Percentiles rank a stretch among this genome's conserved stretches.
phyloP scores from a whole-genome alignment of 345 rosid species.

The Bruguiera parviflora region DNA sequence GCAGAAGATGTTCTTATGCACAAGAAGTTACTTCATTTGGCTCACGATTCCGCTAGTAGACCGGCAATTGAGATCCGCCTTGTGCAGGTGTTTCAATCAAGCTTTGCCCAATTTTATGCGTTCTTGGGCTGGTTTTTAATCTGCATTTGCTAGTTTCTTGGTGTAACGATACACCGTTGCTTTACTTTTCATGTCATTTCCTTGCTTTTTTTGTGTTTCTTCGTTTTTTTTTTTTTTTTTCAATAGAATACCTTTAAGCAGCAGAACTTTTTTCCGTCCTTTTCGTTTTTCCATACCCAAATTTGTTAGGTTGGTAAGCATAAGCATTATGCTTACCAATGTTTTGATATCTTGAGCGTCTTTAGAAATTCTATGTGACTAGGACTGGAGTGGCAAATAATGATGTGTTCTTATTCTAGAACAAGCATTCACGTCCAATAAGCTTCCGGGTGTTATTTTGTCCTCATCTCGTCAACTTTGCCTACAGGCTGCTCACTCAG shows the following conservation, averaged over 20 bases:
- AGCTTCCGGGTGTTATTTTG: background rate
- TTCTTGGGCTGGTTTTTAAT: too few relatives aligned
- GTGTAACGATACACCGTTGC: too few relatives aligned
- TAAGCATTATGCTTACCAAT: background rate
- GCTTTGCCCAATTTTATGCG: too few relatives aligned
- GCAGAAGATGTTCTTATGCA: conserved; percentile 96
- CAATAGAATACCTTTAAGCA: background rate
- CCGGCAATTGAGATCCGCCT: conserved; percentile 59
- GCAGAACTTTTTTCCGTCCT: background rate
- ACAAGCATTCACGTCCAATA: too few relatives aligned
- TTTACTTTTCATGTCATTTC: too few relatives aligned
- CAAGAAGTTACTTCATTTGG: conserved; percentile 53
- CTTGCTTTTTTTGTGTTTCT: background rate
- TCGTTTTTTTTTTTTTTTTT: background rate
- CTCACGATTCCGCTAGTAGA: conserved; percentile 51
- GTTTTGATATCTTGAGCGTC: too few relatives aligned
- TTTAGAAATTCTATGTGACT: too few relatives aligned
- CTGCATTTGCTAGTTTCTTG: too few relatives aligned
- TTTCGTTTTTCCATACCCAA: background rate
- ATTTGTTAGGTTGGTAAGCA: background rate
- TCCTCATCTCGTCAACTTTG: background rate
- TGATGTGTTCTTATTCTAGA: too few relatives aligned
- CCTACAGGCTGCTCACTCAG: background rate
- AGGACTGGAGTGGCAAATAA: too few relatives aligned
- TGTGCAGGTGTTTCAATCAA: conserved; percentile 52